These are phyloP conservation scores for Naganishia cerealis DNA, from an alignment of 1,284 basidiomycete species.

Conservation along the genomic window DNA sequence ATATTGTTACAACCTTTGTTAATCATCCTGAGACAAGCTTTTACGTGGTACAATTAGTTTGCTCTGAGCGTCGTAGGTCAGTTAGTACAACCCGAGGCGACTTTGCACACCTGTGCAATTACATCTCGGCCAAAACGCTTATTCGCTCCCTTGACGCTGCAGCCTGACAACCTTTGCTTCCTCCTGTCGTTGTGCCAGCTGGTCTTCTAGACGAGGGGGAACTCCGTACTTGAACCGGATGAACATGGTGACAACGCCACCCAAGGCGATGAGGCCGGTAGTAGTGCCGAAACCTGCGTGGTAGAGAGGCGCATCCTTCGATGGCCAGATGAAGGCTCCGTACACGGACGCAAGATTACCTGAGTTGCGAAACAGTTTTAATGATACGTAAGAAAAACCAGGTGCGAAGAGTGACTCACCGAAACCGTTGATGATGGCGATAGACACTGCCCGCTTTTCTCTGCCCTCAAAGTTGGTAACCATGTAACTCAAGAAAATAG, in stretches of 20 bases:
- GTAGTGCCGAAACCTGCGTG: constrained; percentile 48
- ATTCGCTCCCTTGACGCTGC: constrained; percentile 7
- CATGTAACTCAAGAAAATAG: constrained; percentile 50
- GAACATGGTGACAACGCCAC: constrained; percentile 36
- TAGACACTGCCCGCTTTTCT: constrained; percentile 51
- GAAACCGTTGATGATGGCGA: constrained; percentile 50
- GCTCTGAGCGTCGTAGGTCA: background rate
- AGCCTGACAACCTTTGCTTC: constrained; percentile 17
- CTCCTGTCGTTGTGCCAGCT: constrained; percentile 14
- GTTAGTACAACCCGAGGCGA: background rate
- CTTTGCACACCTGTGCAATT: background rate
- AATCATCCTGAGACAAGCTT: background rate
- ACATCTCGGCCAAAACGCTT: background rate
- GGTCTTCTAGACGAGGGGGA: constrained; percentile 28
- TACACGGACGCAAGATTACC: constrained; percentile 48
- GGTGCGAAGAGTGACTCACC: constrained; percentile 33
- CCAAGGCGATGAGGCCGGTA: constrained; percentile 44
- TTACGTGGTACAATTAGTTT: background rate
- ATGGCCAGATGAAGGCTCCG: constrained; percentile 54
- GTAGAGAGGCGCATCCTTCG: constrained; percentile 44
- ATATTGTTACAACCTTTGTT: constrained; percentile 13
- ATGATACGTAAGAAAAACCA: background rate
- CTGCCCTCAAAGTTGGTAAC: constrained; percentile 51
- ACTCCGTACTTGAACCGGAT: constrained; percentile 46
- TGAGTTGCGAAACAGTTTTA: constrained; percentile 16